Percentiles rank a stretch among this genome's conserved stretches.
These are phyloP conservation scores for Aureobasidium subglaciale DNA, from an alignment of 2,329 filamentous ascomycete species.

Conservation along the genomic window DNA sequence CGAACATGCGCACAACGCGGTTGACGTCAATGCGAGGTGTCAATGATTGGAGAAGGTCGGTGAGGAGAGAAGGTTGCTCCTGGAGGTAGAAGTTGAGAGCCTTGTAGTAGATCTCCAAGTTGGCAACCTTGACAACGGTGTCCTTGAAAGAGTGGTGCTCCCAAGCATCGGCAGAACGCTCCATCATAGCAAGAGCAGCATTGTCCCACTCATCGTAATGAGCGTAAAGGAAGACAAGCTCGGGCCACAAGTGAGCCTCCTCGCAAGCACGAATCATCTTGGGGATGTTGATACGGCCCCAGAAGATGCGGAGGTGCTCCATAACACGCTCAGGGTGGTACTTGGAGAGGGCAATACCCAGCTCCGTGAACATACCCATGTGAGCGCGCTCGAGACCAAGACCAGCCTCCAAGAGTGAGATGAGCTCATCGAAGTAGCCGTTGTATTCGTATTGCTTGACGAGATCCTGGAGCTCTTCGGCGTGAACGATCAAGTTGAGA, in stretches of 20 bases:
- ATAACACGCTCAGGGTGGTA: constrained; percentile 94
- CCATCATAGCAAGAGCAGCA: constrained; percentile 93
- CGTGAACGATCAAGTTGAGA: constrained; percentile 94
- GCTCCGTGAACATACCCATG: constrained; percentile 94
- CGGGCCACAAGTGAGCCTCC: constrained; percentile 93
- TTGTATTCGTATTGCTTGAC: constrained; percentile 96
- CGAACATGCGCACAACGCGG: constrained; percentile 97
- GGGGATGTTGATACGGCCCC: constrained; percentile 94
- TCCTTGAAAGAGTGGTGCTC: constrained; percentile 99
- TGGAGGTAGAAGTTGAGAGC: constrained; percentile 95
- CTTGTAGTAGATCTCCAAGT: constrained; percentile 98
- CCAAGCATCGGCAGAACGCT: constrained; percentile 94
- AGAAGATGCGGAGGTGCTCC: constrained; percentile 99
- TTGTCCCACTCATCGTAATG: constrained; percentile 99
- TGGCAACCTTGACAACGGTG: constrained; percentile 93
- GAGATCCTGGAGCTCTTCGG: constrained; percentile 85
- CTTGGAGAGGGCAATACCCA: constrained; percentile 86
- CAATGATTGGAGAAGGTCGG: constrained; percentile 86
- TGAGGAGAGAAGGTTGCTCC: constrained; percentile 89
- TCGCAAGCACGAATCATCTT: constrained; percentile 93
- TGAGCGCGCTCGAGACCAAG: constrained; percentile 66
- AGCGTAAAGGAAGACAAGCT: constrained; percentile 94
- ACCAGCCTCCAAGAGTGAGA: constrained; percentile 86
- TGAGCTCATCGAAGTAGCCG: constrained; percentile 98
- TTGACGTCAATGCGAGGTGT: constrained; percentile 96